Conservation (phyloP, 805 yeast genomes). For the Candida chilensis region DNA sequence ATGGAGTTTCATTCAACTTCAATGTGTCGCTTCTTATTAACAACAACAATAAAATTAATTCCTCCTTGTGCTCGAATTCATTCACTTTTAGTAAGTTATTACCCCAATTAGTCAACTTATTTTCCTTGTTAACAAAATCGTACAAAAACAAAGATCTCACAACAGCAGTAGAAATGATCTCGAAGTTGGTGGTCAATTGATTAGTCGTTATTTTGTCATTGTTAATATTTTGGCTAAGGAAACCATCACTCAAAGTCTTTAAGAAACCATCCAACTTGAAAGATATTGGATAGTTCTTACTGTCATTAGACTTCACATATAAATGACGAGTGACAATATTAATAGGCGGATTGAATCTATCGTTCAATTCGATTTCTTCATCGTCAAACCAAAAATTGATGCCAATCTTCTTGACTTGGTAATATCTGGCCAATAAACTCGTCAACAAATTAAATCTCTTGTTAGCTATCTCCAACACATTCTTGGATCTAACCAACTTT, state of each 20-base stretch:
- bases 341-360: slow-evolving; percentile 45
- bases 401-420: slow-evolving; percentile 61
- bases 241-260: slow-evolving; percentile 9
- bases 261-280: slow-evolving; percentile 17
- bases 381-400: slow-evolving; percentile 49
- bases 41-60: slow-evolving; percentile 36
- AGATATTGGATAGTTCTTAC: slow-evolving; percentile 6
- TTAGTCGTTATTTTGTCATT: slow-evolving; percentile 8
- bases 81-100: slow-evolving; percentile 27
- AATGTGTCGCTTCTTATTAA: slow-evolving; percentile 27
- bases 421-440: slow-evolving; percentile 71
- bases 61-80: slow-evolving; percentile 19
- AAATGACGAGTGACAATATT: slow-evolving; percentile 27
- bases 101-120: slow-evolving; percentile 44
- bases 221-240: slow-evolving; percentile 12
- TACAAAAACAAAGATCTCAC: slow-evolving; percentile 43
- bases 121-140: slow-evolving; percentile 35
- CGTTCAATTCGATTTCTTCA: slow-evolving; percentile 30
- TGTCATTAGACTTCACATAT: slow-evolving; percentile 14
- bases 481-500: slow-evolving; percentile 35
- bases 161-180: slow-evolving; percentile 46
- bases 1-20: slow-evolving; percentile 33
- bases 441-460: slow-evolving; percentile 61
- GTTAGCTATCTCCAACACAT: slow-evolving; percentile 43
- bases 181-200: slow-evolving; percentile 33